Percentiles rank a stretch among this genome's conserved stretches.
These are phyloP conservation scores for Biscogniauxia mediterranea DNA, from an alignment of 2,329 filamentous ascomycete species.

Conservation along the genomic window DNA sequence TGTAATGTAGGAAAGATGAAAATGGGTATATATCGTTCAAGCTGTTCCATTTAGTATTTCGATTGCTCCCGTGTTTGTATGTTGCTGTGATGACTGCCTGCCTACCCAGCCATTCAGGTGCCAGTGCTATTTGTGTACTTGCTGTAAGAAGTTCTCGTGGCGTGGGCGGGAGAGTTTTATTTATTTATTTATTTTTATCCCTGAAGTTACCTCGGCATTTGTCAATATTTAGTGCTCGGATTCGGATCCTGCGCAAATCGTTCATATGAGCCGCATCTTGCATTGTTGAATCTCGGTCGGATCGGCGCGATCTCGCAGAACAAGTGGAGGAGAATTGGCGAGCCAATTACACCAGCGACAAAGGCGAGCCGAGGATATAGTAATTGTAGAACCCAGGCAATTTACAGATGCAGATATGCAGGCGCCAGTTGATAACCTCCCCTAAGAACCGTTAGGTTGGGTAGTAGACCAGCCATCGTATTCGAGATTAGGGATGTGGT, in stretches of 20 bases:
- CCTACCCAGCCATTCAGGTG: neutral
- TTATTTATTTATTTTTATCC: too few species aligned
- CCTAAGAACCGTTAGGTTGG: neutral
- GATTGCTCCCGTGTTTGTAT: neutral
- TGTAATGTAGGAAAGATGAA: neutral
- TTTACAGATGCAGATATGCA: neutral
- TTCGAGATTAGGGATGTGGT: neutral
- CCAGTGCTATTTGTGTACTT: neutral
- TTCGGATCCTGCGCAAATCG: too few species aligned
- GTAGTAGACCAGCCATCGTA: neutral
- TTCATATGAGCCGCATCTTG: neutral
- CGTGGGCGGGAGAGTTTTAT: too few species aligned
- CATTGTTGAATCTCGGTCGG: neutral
- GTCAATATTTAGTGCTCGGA: too few species aligned
- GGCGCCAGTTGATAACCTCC: neutral
- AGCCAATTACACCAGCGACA: neutral
- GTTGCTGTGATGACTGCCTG: neutral
- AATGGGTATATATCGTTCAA: neutral
- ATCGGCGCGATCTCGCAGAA: neutral
- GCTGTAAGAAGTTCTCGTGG: neutral
- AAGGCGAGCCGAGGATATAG: neutral
- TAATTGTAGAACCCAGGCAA: neutral
- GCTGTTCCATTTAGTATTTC: neutral
- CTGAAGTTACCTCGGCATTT: too few species aligned
- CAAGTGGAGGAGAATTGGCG: too few species aligned